Evolutionary conservation across 371 early-diverging fungal species (phyloP), one percentile per base, ranked within the genome.

Genomic region (Gilbertella persicaria): DNA sequence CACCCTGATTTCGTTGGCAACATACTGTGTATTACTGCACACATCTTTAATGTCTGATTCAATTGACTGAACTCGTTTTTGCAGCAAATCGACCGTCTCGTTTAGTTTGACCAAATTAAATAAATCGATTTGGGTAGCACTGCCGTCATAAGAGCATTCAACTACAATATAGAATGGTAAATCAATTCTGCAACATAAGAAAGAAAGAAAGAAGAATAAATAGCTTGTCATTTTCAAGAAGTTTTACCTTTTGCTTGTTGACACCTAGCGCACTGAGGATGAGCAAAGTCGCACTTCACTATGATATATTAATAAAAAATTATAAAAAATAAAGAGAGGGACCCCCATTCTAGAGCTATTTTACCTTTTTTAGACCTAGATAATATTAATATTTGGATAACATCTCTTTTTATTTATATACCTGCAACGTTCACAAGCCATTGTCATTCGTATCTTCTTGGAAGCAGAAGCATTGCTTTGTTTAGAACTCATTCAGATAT

Each of bases 371-470:
- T 75, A 26, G 60, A 60, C 42, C 75, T 75, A 58, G 30, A 35
- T 41, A 23, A 39, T 16, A 19, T 43, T 16, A 35, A 47, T 33
- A 29, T 44, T 35, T 24, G 14, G 21, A 33, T 25, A 37, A 2
- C 3, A 29, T 39, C n/a, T n/a, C n/a, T n/a, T 13, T 17, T 5
- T 24, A 45, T 5, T 24, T 40, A 13, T 45, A 54, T 69, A 71
- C 78, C 78, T 66, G 67, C 78, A 78, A 23, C 78, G 62, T 37
- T 78, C 78, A 59, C 78, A 78, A n/a, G 78, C 78, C 57, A 78
- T 62, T 14, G 78, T 78, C 78, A 78, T 78, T 51, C 78, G 41
- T 41, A 78, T 62, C 17, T 71, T 66, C 58, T 77, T 77, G 4
- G 78, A 73, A 37, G 70, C 55, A 20, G 51, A 39, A 24, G 43